Evolutionary conservation across 169 alveolate species (phyloP).

Genomic region (Plasmodium ovale): DNA sequence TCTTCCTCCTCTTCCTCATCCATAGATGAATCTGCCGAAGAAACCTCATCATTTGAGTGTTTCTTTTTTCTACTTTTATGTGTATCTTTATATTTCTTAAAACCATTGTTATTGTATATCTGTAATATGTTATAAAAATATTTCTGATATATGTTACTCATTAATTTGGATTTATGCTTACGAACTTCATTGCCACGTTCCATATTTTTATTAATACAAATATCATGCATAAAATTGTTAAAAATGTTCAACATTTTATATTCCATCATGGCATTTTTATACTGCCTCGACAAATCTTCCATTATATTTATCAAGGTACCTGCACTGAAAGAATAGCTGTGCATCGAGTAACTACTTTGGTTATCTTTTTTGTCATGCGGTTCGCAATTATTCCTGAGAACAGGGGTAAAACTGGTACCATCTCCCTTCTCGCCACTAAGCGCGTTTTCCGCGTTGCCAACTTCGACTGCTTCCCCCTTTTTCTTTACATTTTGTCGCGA

Average conservation of each 20-base stretch:
- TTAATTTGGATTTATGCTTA: constrained; percentile 22
- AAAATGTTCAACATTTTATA: constrained; percentile 13
- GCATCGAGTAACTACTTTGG: background rate
- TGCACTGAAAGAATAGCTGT: constrained; percentile 14
- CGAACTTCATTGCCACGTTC: background rate
- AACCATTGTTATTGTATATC: constrained; percentile 46
- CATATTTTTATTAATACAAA: constrained; percentile 22
- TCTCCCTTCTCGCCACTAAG: background rate
- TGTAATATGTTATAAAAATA: constrained; percentile 53
- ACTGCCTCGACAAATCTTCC: constrained; percentile 34
- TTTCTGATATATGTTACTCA: constrained; percentile 49
- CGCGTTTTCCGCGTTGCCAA: background rate
- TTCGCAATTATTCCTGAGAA: background rate
- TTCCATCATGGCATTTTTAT: constrained; percentile 44
- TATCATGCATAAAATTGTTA: constrained; percentile 54
- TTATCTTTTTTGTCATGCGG: background rate
- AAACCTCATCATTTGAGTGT: constrained; percentile 1
- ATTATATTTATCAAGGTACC: constrained; percentile 29
- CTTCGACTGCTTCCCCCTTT: background rate
- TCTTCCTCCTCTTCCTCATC: constrained; percentile 74
- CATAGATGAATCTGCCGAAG: constrained; percentile 7
- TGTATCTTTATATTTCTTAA: constrained; percentile 65
- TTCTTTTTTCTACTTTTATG: constrained; percentile 33
- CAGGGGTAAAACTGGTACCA: no score
- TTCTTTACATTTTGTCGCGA: constrained; percentile 8